Evolutionary conservation across 2,329 filamentous ascomycete genomes (phyloP).

Genomic region (Diplodia mutila): DNA sequence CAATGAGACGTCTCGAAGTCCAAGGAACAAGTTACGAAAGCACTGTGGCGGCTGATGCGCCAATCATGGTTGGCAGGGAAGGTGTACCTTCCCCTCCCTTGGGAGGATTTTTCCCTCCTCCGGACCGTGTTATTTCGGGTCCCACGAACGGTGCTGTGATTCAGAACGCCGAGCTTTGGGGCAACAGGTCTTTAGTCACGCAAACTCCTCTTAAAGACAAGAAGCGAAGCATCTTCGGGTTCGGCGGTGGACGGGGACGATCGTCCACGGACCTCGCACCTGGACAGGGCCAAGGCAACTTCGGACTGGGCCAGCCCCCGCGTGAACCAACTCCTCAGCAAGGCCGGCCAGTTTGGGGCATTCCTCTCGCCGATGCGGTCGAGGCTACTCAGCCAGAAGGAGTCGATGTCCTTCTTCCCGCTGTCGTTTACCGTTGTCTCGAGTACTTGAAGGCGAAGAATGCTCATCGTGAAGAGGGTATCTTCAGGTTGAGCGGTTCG

Average conservation of each 20-base stretch:
- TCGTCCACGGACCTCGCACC: conserved; percentile 68
- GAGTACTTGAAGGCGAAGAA: conserved; percentile 86
- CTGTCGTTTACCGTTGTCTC: conserved; percentile 93
- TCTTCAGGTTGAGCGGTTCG: conserved; percentile 96
- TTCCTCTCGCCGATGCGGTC: conserved; percentile 82
- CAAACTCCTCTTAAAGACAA: conserved; percentile 73
- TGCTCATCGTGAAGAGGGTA: conserved; percentile 85
- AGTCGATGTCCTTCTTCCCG: conserved; percentile 75
- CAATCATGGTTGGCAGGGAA: conserved; percentile 51
- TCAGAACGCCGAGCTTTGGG: conserved; percentile 81
- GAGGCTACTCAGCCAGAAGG: conserved; percentile 75
- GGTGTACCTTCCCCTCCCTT: conserved; percentile 38
- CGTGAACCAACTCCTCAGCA: conserved; percentile 21
- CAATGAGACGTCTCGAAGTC: conserved; percentile 32
- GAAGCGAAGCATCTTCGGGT: conserved; percentile 72
- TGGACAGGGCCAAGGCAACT: conserved; percentile 32
- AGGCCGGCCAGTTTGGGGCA: conserved; percentile 68
- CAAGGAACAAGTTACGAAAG: conserved; percentile 61
- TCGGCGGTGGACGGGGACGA: conserved; percentile 56
- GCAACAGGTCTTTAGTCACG: conserved; percentile 66
- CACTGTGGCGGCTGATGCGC: conserved; percentile 61
- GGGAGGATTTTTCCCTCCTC: conserved; percentile 46
- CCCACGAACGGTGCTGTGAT: conserved; percentile 85
- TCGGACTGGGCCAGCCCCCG: conserved; percentile 3
- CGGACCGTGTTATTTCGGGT: conserved; percentile 69